Conservation (phyloP, 179 eudicot genomes). For the Camellia oleifera region DNA sequence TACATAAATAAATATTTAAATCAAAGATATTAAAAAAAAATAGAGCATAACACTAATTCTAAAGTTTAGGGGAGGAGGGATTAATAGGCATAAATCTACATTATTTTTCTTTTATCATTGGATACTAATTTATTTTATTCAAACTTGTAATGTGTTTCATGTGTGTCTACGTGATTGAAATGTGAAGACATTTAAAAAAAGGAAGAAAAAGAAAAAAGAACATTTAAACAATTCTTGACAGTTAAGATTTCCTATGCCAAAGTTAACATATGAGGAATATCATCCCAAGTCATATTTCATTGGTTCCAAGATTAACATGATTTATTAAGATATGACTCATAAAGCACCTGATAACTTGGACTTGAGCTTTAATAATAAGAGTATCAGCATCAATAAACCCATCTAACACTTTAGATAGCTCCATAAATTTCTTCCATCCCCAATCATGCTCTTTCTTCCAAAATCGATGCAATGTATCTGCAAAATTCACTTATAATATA, state of each 20-base stretch:
- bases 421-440: slow-evolving; percentile 99
- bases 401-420: slow-evolving; percentile 77
- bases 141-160: no score
- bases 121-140: no score
- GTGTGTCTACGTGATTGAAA: no score
- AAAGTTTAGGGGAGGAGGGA: no score
- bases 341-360: slow-evolving; percentile 87
- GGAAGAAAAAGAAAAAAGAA: background rate
- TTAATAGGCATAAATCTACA: no score
- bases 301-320: background rate
- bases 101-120: no score
- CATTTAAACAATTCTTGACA: background rate
- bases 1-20: no score
- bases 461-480: slow-evolving; percentile 91
- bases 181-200: background rate
- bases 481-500: background rate
- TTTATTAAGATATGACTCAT: background rate
- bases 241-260: background rate
- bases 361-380: slow-evolving; percentile 80
- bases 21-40: no score
- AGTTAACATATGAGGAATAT: background rate
- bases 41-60: no score
- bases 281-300: slow-evolving; percentile 7
- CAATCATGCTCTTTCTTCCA: slow-evolving; percentile 97
- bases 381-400: slow-evolving; percentile 84